Base-by-base conservation (phyloP, 140 eudicot species). In the Bidens hawaiensis region DNA sequence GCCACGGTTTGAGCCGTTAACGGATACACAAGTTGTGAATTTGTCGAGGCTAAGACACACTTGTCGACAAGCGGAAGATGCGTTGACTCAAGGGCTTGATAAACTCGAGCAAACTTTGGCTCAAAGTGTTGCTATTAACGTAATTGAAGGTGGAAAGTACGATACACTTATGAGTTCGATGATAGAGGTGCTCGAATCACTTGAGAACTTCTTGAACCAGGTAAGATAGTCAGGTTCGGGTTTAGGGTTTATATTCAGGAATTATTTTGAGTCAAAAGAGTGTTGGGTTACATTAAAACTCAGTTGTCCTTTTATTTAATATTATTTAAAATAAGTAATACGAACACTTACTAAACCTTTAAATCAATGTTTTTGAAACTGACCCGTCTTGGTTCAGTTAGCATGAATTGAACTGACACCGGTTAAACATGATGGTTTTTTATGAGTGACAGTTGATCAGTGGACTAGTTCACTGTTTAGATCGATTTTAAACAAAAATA, bases 61-160 rank as follows among this genome's bases (percentile, higher is more conserved):
- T 11, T 84, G 88, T 62, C 81, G 75, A 59, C 94, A 84, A 76
- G 94, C 94, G 4, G 94, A 84, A 64, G 94, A 84, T 65, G 94
- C 94, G 19, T 58, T 84, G 57, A 59, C 88, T 24, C 88, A 82
- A 72, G 94, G 88, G 24, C 72, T 84, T 36, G 94, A 81, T 16
- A 84, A 75, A 73, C 94, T 84, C 1, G 81, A 78, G 59, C 94
- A 84, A 67, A 84, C 83, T 40, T 57, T 78, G 63, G 73, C 81
- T 42, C 88, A 84, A 43, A 65, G 79, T 45, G 60, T 84, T 33
- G 62, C 70, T 6, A 19, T 43, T 55, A 80, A 69, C 14, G 36
- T 17, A 33, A n/a, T 42, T 0, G 74, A 69, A 38, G 34, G 68
- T 26, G 80, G 56, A 60, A 60, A 43, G 25, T 77, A 71, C 26